Conservation (phyloP, 139 green algal species). For the Chara braunii region DNA sequence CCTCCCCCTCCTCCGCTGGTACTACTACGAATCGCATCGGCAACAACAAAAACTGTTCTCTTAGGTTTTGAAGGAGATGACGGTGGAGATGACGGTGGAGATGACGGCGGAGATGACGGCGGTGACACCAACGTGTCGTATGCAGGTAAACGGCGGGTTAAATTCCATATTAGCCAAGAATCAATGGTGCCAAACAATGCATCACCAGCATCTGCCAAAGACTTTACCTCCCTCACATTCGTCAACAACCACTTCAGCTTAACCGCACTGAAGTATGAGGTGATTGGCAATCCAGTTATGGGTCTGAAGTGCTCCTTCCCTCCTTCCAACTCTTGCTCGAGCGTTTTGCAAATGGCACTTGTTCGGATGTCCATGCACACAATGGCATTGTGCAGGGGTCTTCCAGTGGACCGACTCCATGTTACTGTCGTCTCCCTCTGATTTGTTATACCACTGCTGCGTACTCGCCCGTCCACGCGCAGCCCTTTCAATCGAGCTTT, state of each 20-base stretch:
- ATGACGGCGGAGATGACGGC: too few relatives aligned
- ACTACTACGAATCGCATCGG: too few relatives aligned
- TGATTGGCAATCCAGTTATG: slow-evolving; percentile 82
- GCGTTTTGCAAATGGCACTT: slow-evolving; percentile 45
- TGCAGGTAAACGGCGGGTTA: too few relatives aligned
- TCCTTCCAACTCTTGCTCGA: slow-evolving; percentile 43
- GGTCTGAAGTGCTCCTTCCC: slow-evolving; percentile 51
- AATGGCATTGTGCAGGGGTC: slow-evolving; percentile 84
- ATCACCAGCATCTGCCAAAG: slow-evolving; percentile 41
- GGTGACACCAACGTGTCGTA: too few relatives aligned
- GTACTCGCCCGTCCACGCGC: background rate
- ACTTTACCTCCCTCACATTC: slow-evolving; percentile 63
- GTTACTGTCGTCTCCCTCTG: slow-evolving; percentile 86
- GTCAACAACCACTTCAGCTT: slow-evolving; percentile 90
- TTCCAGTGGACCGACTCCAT: slow-evolving; percentile 66
- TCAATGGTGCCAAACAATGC: slow-evolving; percentile 85
- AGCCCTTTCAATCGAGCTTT: slow-evolving; percentile 12
- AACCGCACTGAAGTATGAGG: slow-evolving; percentile 89
- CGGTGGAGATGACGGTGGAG: too few relatives aligned
- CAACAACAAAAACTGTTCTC: too few relatives aligned
- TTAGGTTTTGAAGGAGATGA: too few relatives aligned
- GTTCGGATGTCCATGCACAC: slow-evolving; percentile 92
- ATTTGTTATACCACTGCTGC: slow-evolving; percentile 77
- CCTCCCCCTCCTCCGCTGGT: too few relatives aligned
- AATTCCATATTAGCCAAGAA: slow-evolving; percentile 88